These are phyloP conservation scores for Paraphoma sp. DNA, from an alignment of 2,329 filamentous ascomycete genomes.

Conservation along the genomic window DNA sequence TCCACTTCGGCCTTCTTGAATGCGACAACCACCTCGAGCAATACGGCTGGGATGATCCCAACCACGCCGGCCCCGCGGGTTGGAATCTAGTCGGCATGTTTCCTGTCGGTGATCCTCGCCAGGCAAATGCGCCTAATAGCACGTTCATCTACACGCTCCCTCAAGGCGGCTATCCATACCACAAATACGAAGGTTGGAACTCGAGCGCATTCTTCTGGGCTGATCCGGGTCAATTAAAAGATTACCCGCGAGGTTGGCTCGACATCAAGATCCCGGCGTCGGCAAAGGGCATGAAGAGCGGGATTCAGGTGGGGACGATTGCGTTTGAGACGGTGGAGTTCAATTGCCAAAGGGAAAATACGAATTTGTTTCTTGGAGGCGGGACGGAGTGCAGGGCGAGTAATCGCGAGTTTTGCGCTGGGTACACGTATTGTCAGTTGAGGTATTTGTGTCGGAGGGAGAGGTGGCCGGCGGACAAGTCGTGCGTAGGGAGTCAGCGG, in stretches of 20 bases:
- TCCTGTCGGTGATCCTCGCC: neutral
- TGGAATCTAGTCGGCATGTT: constrained; percentile 5
- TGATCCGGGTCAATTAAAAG: constrained; percentile 2
- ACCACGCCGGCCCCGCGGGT: neutral
- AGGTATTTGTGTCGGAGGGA: constrained; percentile 4
- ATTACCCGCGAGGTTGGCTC: constrained; percentile 2
- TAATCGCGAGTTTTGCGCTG: constrained; percentile 4
- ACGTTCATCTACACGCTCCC: constrained; percentile 1
- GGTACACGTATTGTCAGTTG: constrained; percentile 4
- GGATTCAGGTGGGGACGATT: constrained; percentile 1
- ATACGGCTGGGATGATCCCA: constrained; percentile 1
- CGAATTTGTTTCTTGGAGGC: constrained; percentile 2
- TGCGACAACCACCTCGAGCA: constrained; percentile 2
- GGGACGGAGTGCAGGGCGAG: neutral
- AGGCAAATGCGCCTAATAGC: neutral
- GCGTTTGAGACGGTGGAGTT: neutral
- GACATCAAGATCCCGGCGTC: constrained; percentile 1
- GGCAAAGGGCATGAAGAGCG: constrained; percentile 4
- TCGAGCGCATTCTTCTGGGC: constrained; percentile 5
- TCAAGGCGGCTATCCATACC: constrained; percentile 3
- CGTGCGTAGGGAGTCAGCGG: neutral
- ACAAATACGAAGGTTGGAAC: constrained; percentile 6
- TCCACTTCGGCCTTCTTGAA: constrained; percentile 4
- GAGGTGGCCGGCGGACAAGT: constrained; percentile 4
- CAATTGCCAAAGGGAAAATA: constrained; percentile 3